A percentile compares a stretch with the other conserved stretches of the same genome.
phyloP scores from a whole-genome alignment of 208 protist species.

The Trypanosoma mega region DNA sequence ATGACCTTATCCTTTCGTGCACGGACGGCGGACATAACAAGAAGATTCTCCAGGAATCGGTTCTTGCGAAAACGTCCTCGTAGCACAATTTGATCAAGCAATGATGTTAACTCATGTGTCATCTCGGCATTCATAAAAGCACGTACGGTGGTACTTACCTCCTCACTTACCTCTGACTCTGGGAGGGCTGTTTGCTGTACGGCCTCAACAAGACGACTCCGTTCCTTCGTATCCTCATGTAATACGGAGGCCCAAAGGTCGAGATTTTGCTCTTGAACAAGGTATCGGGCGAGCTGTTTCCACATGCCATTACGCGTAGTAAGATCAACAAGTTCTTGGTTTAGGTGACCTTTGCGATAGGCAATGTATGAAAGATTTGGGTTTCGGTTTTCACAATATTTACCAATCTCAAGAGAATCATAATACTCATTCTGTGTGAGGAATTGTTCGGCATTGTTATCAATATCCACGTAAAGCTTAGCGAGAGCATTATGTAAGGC shows the following conservation, averaged over 20 bases:
- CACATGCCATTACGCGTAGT: slow-evolving; percentile 97
- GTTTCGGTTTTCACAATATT: slow-evolving; percentile 99
- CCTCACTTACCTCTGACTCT: slow-evolving; percentile 95
- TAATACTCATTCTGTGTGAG: slow-evolving; percentile 97
- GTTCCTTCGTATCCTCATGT: slow-evolving; percentile 81
- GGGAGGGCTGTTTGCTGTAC: slow-evolving; percentile 99
- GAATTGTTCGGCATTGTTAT: slow-evolving; percentile 97
- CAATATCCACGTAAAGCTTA: slow-evolving; percentile 99
- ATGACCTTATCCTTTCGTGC: slow-evolving; percentile 95
- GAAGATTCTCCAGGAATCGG: slow-evolving; percentile 99
- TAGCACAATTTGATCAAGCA: slow-evolving; percentile 99
- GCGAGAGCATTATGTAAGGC: slow-evolving; percentile 98
- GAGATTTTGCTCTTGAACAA: slow-evolving; percentile 96
- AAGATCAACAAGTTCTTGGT: slow-evolving; percentile 97
- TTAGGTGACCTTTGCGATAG: slow-evolving; percentile 96
- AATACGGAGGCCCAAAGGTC: slow-evolving; percentile 98
- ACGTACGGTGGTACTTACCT: slow-evolving; percentile 98
- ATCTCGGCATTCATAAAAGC: slow-evolving; percentile 99
- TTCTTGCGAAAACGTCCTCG: slow-evolving; percentile 97
- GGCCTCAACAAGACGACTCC: slow-evolving; percentile 96
- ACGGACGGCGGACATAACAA: slow-evolving; percentile 99
- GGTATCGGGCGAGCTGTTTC: slow-evolving; percentile 97
- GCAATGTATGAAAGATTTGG: slow-evolving; percentile 97
- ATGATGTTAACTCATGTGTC: slow-evolving; percentile 98
- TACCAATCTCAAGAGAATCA: slow-evolving; percentile 94